Percentiles rank a stretch among this genome's conserved stretches.
phyloP scores from a whole-genome alignment of 257 asterid genomes.

The Fraxinus americana region DNA sequence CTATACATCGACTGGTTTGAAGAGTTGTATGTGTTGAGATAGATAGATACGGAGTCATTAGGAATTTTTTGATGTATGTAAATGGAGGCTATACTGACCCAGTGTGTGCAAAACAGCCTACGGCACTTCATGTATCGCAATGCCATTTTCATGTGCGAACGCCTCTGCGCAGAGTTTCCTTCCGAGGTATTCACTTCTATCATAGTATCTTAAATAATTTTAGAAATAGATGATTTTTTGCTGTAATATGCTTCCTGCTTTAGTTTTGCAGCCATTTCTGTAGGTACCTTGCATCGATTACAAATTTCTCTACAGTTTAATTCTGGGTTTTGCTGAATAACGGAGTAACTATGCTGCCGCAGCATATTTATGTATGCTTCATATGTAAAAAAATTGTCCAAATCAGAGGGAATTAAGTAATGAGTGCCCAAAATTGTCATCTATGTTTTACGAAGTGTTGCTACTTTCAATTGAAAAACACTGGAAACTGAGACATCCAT shows the following conservation, averaged over 20 bases:
- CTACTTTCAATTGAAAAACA: neutral
- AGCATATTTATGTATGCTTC: neutral
- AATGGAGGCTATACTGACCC: slow-evolving; percentile 76
- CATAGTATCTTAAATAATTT: neutral
- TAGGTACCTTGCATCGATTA: slow-evolving; percentile 4
- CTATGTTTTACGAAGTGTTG: slow-evolving; percentile 2
- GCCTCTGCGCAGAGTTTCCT: slow-evolving; percentile 92
- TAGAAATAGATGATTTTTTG: slow-evolving; percentile 1
- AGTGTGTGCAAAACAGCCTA: slow-evolving; percentile 70
- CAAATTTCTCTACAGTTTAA: neutral
- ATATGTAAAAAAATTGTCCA: neutral
- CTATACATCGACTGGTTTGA: neutral
- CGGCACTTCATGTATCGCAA: slow-evolving; percentile 72
- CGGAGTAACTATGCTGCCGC: neutral
- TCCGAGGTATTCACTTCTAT: slow-evolving; percentile 50
- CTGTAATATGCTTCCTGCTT: neutral
- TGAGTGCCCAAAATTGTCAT: too few relatives aligned
- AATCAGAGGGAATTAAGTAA: neutral
- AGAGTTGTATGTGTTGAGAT: neutral
- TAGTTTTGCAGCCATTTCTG: slow-evolving; percentile 1
- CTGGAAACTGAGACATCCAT: neutral
- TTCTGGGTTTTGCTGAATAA: slow-evolving; percentile 26
- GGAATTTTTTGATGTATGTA: slow-evolving; percentile 14
- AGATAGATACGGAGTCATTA: neutral
- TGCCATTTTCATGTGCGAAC: slow-evolving; percentile 91